Base-by-base conservation (phyloP, 2,329 filamentous ascomycete genomes). In the Teratosphaeria nubilosa region DNA sequence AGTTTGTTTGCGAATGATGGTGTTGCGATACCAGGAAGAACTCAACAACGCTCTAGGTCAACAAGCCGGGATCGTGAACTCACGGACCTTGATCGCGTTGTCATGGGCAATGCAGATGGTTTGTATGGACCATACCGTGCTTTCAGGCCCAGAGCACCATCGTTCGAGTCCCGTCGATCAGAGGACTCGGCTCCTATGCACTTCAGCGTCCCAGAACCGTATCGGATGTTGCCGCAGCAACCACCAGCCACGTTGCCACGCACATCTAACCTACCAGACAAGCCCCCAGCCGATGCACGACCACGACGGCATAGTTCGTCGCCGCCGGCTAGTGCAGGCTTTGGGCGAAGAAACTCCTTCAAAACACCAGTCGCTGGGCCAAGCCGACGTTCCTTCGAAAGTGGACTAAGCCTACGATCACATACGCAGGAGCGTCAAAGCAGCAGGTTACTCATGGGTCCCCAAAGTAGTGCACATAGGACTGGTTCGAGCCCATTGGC, bases 1-100 rank as follows among this genome's bases (percentile, higher is more conserved):
- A 87, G 82, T 66, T 83, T 92, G 66, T 88, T 95, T 82, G 51
- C 24, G 2, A 20, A 51, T 16, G 51, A 30, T 22, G 31, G 51
- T 11, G 22, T 53, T 13, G 25, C 51, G 1, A 30, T n/a, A 53
- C 3, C 25, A 30, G 20, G 25, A 30, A 53, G 16, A 53, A 5
- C 75, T 64, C 54, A 78, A 80, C 50, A 78, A 73, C 58, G 57
- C 24, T 25, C 55, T 34, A 53, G 48, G 14, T 20, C 54, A 20
- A 34, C 25, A 22, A 53, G 51, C n/a, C 20, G 51, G 51, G 51
- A 53, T 22, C 51, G 20, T 30, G 25, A 9, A 30, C 16, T 25
- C 4, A 16, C 51, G 3, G 51, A 32, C 31, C 20, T 32, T 50
- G 27, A 56, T 16, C 54, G 41, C 45, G 20, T 45, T 13, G 20